phyloP scores from a whole-genome alignment of 2,329 filamentous ascomycete species.

The Beauveria sp. region DNA sequence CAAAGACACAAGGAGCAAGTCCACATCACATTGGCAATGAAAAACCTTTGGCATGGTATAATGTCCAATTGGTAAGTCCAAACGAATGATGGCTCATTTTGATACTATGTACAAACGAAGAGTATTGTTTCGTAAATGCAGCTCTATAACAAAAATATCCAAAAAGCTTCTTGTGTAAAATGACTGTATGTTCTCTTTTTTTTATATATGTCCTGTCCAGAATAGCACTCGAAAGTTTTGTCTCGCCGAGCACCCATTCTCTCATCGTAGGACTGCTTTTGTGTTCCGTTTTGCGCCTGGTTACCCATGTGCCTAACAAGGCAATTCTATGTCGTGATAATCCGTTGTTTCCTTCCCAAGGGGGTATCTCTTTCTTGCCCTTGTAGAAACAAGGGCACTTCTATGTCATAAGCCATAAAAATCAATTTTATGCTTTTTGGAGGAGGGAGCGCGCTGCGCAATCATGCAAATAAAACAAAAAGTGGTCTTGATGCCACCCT shows the following conservation, averaged over 20 bases:
- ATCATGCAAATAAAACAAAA: background rate
- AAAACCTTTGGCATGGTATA: background rate
- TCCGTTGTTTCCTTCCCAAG: constrained; percentile 1
- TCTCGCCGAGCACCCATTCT: background rate
- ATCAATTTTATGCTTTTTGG: constrained; percentile 7
- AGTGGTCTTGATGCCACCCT: background rate
- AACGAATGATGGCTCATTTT: background rate
- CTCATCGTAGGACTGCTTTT: background rate
- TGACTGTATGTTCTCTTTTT: background rate
- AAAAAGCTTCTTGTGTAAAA: background rate
- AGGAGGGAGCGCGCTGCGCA: constrained; percentile 5
- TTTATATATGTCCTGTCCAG: background rate
- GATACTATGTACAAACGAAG: background rate
- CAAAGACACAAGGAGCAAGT: no score
- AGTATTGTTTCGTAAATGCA: background rate
- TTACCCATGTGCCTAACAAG: background rate
- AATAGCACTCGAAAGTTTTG: background rate
- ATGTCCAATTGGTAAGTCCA: background rate
- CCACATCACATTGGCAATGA: no score
- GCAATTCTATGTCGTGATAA: background rate
- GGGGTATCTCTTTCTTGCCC: constrained; percentile 11
- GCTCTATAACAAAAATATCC: background rate
- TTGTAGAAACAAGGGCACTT: background rate
- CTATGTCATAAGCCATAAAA: constrained; percentile 9
- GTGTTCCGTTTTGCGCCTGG: constrained; percentile 2